Percentiles rank a stretch among this genome's conserved stretches.
These are phyloP conservation scores for Tritrichomonas foetus DNA, from an alignment of 208 protist species.

Conservation along the genomic window DNA sequence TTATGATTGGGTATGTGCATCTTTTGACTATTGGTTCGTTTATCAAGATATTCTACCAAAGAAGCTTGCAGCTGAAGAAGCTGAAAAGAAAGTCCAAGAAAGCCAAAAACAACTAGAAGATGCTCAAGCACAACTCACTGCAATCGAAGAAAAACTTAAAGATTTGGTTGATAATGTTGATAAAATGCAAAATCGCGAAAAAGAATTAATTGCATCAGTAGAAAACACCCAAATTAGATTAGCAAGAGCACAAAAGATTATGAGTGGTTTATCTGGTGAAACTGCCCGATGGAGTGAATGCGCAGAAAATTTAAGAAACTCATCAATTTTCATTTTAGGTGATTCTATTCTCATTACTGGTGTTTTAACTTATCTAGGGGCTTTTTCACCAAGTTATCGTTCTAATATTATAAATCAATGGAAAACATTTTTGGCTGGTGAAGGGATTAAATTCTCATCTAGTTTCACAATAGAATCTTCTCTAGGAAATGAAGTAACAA, in stretches of 20 bases:
- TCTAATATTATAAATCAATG: conserved; percentile 76
- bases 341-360: conserved; percentile 88
- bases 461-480: conserved; percentile 78
- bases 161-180: conserved; percentile 80
- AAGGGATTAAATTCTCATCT: conserved; percentile 81
- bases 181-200: conserved; percentile 76
- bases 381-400: conserved; percentile 87
- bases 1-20: conserved; percentile 61
- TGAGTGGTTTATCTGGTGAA: conserved; percentile 85
- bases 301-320: conserved; percentile 59
- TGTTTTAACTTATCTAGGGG: conserved; percentile 93
- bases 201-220: conserved; percentile 49
- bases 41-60: conserved; percentile 90
- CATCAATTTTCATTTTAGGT: conserved; percentile 67
- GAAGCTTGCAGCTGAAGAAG: conserved; percentile 77
- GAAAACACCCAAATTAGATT: conserved; percentile 52
- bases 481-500: conserved; percentile 69
- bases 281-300: conserved; percentile 76
- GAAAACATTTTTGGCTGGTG: conserved; percentile 73
- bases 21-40: conserved; percentile 71
- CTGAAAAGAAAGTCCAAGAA: conserved; percentile 67
- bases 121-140: conserved; percentile 61
- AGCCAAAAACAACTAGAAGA: conserved; percentile 40
- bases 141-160: conserved; percentile 84
- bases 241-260: conserved; percentile 74